Evolutionary conservation across 176 grass and related monocot species (phyloP), one percentile per base, ranked within the genome.

Genomic region (Alloteropsis semialata): DNA sequence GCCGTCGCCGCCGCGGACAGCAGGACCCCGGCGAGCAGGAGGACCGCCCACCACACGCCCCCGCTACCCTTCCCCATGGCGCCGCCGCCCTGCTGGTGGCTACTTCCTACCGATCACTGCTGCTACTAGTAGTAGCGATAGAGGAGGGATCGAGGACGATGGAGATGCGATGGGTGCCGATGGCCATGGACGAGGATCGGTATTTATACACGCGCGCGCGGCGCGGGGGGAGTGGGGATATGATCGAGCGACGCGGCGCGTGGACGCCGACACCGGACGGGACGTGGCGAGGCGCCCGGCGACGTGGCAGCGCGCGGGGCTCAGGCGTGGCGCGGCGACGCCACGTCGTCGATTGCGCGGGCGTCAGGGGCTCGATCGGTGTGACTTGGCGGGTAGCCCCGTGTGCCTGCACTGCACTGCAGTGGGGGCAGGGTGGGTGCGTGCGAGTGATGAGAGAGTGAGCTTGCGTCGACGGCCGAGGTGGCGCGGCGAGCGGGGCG

Each of bases 21-120:
- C 13, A 89, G 76, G 3, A 80, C 18, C 8, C 75, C 82, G 24
- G 41, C 66, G 22, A 89, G 39, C 6, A 89, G 69, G 50, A 89
- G 59, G 25, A 65, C 6, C 29, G 24, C 42, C 68, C 70, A 74
- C 75, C 66, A 48, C 38, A 21, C 18, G 5, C 16, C 75, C 0
- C 2, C 27, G 5, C 43, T n/a, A 13, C 54, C 64, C 22, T 19
- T n/a, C 65, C 81, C 82, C 81, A 84, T 84, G 24, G 49, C 68
- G 55, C 8, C 18, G 13, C 0, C 36, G 3, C 53, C 22, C 64
- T 22, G 1, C n/a, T n/a, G 4, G 6, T 42, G 6, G 7, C 39
- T 10, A 10, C 39, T 1, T 5, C 3, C 44, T 0, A 11, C 6
- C 27, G 27, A 65, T 18, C 25, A 11, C 28, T 49, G 22, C 13